These are phyloP conservation scores for Solanum bulbocastanum DNA, from an alignment of 257 asterid species.

Conservation along the genomic window DNA sequence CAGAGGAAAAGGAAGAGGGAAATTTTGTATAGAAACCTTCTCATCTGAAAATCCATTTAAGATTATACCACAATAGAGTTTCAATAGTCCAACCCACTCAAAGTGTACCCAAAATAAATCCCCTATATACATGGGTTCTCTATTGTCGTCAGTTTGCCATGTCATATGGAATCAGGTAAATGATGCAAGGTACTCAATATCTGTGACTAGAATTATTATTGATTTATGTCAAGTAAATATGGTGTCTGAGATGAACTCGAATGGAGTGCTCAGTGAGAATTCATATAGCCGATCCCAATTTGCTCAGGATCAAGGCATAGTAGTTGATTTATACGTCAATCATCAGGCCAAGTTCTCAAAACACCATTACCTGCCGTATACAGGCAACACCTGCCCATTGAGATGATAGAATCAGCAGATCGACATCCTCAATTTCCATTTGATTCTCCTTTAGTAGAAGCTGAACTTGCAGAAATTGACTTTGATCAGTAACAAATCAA, in stretches of 20 bases:
- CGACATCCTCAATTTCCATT: constrained; percentile 47
- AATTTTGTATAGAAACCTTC: not conserved
- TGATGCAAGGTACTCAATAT: not conserved
- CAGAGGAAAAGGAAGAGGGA: not conserved
- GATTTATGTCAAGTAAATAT: not conserved
- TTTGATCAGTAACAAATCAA: not conserved
- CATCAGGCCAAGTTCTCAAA: not conserved
- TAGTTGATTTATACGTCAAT: not conserved
- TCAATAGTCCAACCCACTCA: not conserved
- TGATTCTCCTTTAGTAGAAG: constrained; percentile 48
- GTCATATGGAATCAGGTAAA: not conserved
- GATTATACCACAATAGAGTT: not conserved
- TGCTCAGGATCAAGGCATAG: not conserved
- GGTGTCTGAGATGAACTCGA: not conserved
- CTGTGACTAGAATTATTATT: not conserved
- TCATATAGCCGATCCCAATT: not conserved
- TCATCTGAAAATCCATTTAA: not conserved
- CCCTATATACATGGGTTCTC: not conserved
- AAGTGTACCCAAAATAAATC: not conserved
- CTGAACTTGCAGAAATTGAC: constrained; percentile 23
- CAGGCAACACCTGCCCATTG: constrained; percentile 73
- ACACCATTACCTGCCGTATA: constrained; percentile 49
- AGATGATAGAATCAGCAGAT: constrained; percentile 75
- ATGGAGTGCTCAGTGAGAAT: not conserved
- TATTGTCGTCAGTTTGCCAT: not conserved